Evolutionary conservation across 208 protist genomes (phyloP), one percentile per base, ranked within the genome.

Genomic region (Vickermania spadyakhi): DNA sequence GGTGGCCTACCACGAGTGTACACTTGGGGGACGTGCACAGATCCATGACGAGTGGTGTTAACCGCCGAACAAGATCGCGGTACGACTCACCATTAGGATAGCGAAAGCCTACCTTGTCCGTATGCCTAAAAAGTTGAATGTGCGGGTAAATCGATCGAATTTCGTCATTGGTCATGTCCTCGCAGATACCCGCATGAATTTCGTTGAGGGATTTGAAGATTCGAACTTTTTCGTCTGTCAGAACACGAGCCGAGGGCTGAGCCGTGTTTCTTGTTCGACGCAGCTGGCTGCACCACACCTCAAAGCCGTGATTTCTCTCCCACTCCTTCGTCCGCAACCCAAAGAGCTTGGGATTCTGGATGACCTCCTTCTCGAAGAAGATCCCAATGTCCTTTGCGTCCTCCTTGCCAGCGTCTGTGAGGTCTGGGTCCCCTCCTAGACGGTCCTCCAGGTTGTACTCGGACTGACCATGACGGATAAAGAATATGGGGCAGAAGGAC

Each of bases 71-170:
- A n/a, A 93, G 66, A 67, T 93, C 86, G 2, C 59, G 67, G 75
- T 93, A 93, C 2, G 86, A 93, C 60, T 93, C 86, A 13, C 86
- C 86, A 55, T 84, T 79, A 0, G 86, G 86, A 57, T 93, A 93
- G 49, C 86, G 76, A 56, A 89, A 93, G n/a, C 79, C 80, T 1
- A 84, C 81, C 66, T 93, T 93, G 65, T 89, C 75, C 0, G 61
- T 72, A 56, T 87, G 70, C 0, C 86, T 72, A 54, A 86, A 87
- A 28, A 45, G 66, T 49, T 86, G 75, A 56, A 93, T 86, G 28
- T 67, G 68, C 0, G 86, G 86, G 58, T 88, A 89, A 5, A 79
- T 59, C 36, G 62, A 45, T 30, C 83, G 79, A 23, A 93, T 66
- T 45, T 93, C 86, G 3, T 89, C 77, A 58, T 86, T 86, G 23